Evolutionary conservation across 495 filamentous ascomycete genomes (phyloP), one percentile per base, ranked within the genome.

Genomic region (Neurospora tetrasperma): DNA sequence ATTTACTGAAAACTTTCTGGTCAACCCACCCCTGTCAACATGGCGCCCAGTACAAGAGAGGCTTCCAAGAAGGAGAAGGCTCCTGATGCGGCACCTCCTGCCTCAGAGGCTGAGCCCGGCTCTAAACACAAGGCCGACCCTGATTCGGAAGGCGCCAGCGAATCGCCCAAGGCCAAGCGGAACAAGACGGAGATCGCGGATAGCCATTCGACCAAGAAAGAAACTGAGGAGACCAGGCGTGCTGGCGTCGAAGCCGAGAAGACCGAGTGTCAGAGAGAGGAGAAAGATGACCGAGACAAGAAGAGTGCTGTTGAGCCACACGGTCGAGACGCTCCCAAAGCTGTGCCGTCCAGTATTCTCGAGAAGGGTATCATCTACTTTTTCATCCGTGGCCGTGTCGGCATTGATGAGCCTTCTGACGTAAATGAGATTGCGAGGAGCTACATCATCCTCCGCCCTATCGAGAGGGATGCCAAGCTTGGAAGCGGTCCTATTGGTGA

Each of bases 341-440:
- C 73, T 9, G 83, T 90, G 7, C 88, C 94, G 0, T 90, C 91
- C n/a, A 93, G 84, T 71, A 89, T 96, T 39, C 84, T 97, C 12
- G 95, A 98, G 77, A 97, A 97, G 76, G 95, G 94, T 4, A 87
- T 97, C 75, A 92, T 98, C 75, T 97, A 97, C 84, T 97, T 97
- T 87, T 97, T 97, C 84, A 90, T 90, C 79, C 90, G 94, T 54
- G 88, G 88, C 11, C 89, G 93, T 35, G 93, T 97, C 70, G 87
- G 87, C 71, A 85, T 92, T 23, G 87, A 93, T 14, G 87, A 93
- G 12, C 90, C 94, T 11, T 85, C 90, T n/a, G 81, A 85, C 72
- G 81, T 94, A 9, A 78, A 84, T 44, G 94, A 97, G 41, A 86
- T 97, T 48, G 88, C 92, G 31, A 91, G 93, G 73, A 93, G 87